These are phyloP conservation scores for Moricandia moricandioides DNA, from an alignment of 345 rosid genomes.

Conservation along the genomic window DNA sequence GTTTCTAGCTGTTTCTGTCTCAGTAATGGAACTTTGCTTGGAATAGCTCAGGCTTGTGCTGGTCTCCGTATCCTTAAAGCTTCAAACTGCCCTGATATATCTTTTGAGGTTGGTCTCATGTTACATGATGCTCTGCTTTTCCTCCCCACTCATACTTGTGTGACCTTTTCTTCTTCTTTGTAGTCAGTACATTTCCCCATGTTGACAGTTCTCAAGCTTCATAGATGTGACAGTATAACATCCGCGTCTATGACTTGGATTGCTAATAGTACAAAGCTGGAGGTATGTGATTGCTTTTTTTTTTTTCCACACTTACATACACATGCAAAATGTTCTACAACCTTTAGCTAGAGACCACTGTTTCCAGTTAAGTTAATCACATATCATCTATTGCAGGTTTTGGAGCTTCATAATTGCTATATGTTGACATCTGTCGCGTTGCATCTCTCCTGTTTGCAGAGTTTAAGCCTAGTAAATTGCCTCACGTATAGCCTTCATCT, in stretches of 20 bases:
- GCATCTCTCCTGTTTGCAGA: conserved; percentile 76
- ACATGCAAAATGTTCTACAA: conserved; percentile 6
- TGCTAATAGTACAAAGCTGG: conserved; percentile 59
- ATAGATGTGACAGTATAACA: conserved; percentile 88
- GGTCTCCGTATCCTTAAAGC: conserved; percentile 77
- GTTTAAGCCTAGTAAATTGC: conserved; percentile 75
- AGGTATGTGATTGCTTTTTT: conserved; percentile 49
- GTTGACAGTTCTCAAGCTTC: conserved; percentile 89
- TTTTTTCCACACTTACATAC: not conserved
- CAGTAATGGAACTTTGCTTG: conserved; percentile 90
- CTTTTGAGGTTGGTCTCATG: conserved; percentile 75
- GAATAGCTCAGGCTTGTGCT: conserved; percentile 62
- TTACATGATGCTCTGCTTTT: not conserved
- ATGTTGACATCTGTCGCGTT: conserved; percentile 78
- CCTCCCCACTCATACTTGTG: not conserved
- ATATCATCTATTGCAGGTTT: conserved; percentile 54
- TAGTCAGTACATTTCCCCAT: conserved; percentile 83
- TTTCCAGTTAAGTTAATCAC: conserved; percentile 4
- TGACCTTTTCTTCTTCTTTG: conserved; percentile 35
- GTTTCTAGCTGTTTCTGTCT: conserved; percentile 89
- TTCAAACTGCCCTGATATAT: conserved; percentile 89
- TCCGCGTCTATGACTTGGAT: conserved; percentile 95
- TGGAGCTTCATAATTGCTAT: conserved; percentile 90
- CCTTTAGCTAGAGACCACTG: conserved; percentile 1
- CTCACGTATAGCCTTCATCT: conserved; percentile 52